phyloP scores from a whole-genome alignment of 345 rosid species.

The Kandelia obovata region DNA sequence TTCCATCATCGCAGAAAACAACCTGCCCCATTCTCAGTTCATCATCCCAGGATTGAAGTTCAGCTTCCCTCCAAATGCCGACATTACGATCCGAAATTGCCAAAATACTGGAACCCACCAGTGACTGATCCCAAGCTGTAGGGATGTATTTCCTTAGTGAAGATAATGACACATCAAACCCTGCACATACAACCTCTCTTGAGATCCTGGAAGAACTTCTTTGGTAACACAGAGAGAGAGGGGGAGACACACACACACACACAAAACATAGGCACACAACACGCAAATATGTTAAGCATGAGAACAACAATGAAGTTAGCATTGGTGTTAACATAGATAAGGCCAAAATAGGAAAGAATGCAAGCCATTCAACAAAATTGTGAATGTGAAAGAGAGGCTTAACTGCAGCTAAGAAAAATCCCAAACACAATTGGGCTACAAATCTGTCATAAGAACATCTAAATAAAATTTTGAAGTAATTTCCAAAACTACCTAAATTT shows the following conservation, averaged over 20 bases:
- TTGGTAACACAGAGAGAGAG: background rate
- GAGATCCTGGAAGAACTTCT: slow-evolving; percentile 4
- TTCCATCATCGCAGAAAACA: slow-evolving; percentile 71
- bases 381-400: background rate
- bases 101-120: slow-evolving; percentile 83
- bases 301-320: no score
- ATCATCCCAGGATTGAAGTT: slow-evolving; percentile 91
- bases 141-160: slow-evolving; percentile 63
- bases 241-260: no score
- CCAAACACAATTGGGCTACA: slow-evolving; percentile 1
- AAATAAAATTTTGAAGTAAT: background rate
- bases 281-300: background rate
- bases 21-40: slow-evolving; percentile 53
- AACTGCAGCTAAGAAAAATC: background rate
- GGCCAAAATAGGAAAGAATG: background rate
- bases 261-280: background rate
- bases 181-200: slow-evolving; percentile 31
- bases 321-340: background rate
- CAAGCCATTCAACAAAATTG: background rate
- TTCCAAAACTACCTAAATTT: slow-evolving; percentile 5
- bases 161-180: slow-evolving; percentile 70
- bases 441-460: slow-evolving; percentile 3
- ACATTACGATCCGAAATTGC: slow-evolving; percentile 55
- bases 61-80: slow-evolving; percentile 78
- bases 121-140: slow-evolving; percentile 61